Evolutionary conservation across 352 stramenopile species (phyloP), one percentile per base, ranked within the genome.

Genomic region (Phytophthora lateralis): DNA sequence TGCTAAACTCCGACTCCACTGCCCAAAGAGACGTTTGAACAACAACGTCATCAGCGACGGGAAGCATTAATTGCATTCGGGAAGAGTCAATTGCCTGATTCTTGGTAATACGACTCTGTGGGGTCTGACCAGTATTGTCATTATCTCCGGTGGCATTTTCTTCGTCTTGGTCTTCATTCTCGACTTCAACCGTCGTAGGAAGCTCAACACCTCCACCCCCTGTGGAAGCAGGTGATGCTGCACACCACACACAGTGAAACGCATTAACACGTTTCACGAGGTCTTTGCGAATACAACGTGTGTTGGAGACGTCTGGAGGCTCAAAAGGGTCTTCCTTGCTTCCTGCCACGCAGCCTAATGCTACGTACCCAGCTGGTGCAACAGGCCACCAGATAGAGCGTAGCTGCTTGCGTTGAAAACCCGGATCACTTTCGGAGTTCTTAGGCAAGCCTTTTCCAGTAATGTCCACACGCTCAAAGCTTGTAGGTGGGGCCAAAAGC

Each of bases 371-470:
- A 15, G 82, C 68, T 1, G 88, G 88, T 2, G 88, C 81, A 29
- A 95, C 74, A 6, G 88, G 88, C 82, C 84, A 94, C 88, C 88
- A 96, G 29, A 96, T 52, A 0, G 82, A 94, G 0, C 88, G 84
- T 14, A 91, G 51, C 30, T 96, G 85, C 60, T 96, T 96, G n/a
- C 77, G 80, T 26, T 93, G 78, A 30, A 95, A 90, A 26, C 93
- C 84, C 0, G 66, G 55, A 38, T 93, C 78, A 18, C 70, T 83
- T 24, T 90, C 81, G 0, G 82, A 90, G 55, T 94, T 96, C 47
- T 70, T 77, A 12, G 85, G 88, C 7, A 96, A 65, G 0, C 88
- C 88, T 58, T 91, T 95, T 7, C 85, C 88, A 29, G 82, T 91
- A 18, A 95, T 78, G 48, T 96, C 88, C 0, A 95, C 80, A 2